phyloP scores from a whole-genome alignment of 176 grass and related monocot species.

The Cocos nucifera region DNA sequence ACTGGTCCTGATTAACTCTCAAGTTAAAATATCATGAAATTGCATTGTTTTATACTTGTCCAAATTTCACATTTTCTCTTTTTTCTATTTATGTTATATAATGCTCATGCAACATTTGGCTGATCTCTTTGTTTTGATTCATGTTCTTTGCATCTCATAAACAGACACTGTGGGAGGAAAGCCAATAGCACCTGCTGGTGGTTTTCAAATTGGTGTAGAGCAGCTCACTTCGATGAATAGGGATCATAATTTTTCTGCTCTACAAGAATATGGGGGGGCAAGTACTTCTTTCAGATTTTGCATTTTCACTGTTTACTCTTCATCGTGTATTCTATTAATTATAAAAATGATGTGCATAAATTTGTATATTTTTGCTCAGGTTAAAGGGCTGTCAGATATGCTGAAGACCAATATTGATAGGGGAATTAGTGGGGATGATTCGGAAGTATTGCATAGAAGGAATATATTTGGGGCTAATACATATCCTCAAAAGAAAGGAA shows the following conservation, averaged over 20 bases:
- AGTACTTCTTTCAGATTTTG: not conserved
- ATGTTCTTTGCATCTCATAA: conserved; percentile 8
- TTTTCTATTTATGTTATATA: not conserved
- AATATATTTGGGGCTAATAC: conserved; percentile 52
- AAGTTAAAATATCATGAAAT: too few relatives aligned
- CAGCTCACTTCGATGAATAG: conserved; percentile 22
- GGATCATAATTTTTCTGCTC: conserved; percentile 24
- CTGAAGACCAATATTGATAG: conserved; percentile 61
- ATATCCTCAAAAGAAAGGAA: conserved; percentile 75
- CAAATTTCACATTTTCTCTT: not conserved
- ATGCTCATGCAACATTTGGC: not conserved
- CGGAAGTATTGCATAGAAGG: conserved; percentile 47
- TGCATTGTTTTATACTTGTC: too few relatives aligned
- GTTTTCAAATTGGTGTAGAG: conserved; percentile 20
- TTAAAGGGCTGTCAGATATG: conserved; percentile 52
- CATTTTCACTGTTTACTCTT: conserved; percentile 6
- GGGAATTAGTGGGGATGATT: conserved; percentile 35
- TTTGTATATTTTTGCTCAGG: conserved; percentile 26
- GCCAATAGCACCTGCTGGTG: conserved; percentile 8
- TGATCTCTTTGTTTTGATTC: not conserved
- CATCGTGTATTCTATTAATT: not conserved
- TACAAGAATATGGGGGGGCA: conserved; percentile 27
- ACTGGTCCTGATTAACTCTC: too few relatives aligned
- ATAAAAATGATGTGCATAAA: not conserved
- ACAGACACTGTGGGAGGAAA: conserved; percentile 11